Base-by-base conservation (phyloP, 192 early-diverging fungal species). In the Rhizophagus clarus region DNA sequence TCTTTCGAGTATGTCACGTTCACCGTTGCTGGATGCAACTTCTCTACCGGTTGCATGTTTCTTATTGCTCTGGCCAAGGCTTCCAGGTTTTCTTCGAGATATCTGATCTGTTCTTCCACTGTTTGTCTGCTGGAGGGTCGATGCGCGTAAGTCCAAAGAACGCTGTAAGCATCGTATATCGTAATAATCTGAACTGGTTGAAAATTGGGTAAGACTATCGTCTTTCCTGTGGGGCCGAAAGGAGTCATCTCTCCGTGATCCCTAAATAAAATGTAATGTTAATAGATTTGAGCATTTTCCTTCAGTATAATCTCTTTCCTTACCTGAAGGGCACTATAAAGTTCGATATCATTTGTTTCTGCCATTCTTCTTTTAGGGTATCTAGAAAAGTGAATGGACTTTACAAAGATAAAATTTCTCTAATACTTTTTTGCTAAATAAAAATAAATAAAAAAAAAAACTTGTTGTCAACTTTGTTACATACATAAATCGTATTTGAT, bases 91-190 rank as follows among this genome's bases (percentile, higher is more conserved):
- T n/a, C 42, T n/a, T 10, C 14, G 56, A 31, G 73, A 76, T 76
- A 76, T 15, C 28, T 14, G 34, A 61, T 3, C 62, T 76, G 31
- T 22, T 22, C 1, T 76, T 76, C 14, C 8, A 76, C 20, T 62
- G 60, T 76, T 28, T 22, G 8, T 61, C 40, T 75, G 9, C 26
- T 14, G 20, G 60, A 26, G 42, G 74, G 60, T 31, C 31, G 56
- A 63, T 63, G 60, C 4, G 32, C 31, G 40, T 76, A 76, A 42
- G 34, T 29, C 20, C 60, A 76, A 61, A 76, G 60, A 17, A 76
- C 28, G 32, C 20, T 60, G 29, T 20, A 34, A 4, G 51, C 31
- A 32, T 69, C 29, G 34, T 15, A 69, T 8, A 7, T 32, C 20
- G 32, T 69, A 5, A 34, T 69, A 2, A 69, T 20, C 31, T 20